Conservation (phyloP, 108 stramenopile genomes). For the Cyclostephanos invisitatus region DNA sequence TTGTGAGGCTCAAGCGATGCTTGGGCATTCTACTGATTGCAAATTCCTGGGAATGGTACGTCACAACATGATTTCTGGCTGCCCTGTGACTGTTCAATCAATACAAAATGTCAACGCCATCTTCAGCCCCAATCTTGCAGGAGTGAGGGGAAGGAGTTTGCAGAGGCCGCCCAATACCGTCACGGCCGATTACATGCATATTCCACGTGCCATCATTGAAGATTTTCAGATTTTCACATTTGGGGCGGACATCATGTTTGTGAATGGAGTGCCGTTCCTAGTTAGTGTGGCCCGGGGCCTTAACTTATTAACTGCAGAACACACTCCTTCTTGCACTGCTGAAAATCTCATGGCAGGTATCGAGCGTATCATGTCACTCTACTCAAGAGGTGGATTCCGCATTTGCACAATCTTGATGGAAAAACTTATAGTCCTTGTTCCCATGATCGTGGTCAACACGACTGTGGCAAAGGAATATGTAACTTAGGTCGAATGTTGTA, state of each 20-base stretch:
- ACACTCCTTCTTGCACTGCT: constrained; percentile 16
- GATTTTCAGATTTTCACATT: constrained; percentile 26
- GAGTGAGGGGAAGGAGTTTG: constrained; percentile 28
- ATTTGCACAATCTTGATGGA: constrained; percentile 13
- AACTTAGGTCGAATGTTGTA: constrained; percentile 12
- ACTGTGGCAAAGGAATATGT: constrained; percentile 35
- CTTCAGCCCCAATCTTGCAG: constrained; percentile 28
- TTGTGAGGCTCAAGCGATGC: constrained; percentile 1
- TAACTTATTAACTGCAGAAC: constrained; percentile 29
- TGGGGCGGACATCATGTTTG: constrained; percentile 37
- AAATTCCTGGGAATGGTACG: constrained; percentile 23
- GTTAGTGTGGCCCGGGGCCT: constrained; percentile 31
- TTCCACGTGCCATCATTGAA: constrained; percentile 16
- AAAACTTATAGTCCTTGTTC: not conserved
- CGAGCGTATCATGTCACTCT: not conserved
- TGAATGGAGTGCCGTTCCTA: constrained; percentile 44
- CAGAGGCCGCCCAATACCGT: constrained; percentile 19
- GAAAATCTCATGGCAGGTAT: not conserved
- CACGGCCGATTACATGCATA: constrained; percentile 5
- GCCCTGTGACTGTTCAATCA: constrained; percentile 5
- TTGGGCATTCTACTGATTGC: constrained; percentile 6
- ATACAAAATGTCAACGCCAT: constrained; percentile 20
- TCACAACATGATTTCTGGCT: constrained; percentile 9
- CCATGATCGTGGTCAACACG: constrained; percentile 14
- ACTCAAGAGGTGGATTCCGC: constrained; percentile 19